Evolutionary conservation across 2,329 filamentous ascomycete genomes (phyloP).

Genomic region (Epichloe gansuensis): DNA sequence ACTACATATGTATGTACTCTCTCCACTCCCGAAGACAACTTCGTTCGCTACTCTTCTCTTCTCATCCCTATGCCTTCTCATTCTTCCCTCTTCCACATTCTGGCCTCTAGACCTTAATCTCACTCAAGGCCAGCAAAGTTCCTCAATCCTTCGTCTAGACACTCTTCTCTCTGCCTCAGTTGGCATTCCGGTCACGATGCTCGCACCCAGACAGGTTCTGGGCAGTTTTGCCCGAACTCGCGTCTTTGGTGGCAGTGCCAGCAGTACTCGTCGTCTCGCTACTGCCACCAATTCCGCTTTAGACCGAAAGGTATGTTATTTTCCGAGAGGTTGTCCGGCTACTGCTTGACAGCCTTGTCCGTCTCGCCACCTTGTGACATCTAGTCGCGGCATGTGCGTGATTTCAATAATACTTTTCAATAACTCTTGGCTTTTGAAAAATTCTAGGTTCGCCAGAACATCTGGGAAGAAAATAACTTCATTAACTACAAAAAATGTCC

Average conservation of each 20-base stretch:
- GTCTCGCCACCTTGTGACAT: not conserved
- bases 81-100: slow-evolving; percentile 4
- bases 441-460: slow-evolving; percentile 75
- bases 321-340: not conserved
- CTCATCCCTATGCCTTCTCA: slow-evolving; percentile 8
- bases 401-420: not conserved
- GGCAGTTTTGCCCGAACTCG: slow-evolving; percentile 52
- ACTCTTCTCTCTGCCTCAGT: slow-evolving; percentile 20
- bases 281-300: slow-evolving; percentile 78
- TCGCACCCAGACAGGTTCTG: slow-evolving; percentile 60
- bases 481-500: slow-evolving; percentile 99
- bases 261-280: slow-evolving; percentile 62
- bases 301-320: slow-evolving; percentile 62
- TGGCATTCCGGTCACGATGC: slow-evolving; percentile 38
- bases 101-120: slow-evolving; percentile 6
- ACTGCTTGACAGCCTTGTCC: not conserved
- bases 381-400: not conserved
- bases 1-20: slow-evolving; percentile 8
- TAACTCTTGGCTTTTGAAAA: not conserved
- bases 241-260: slow-evolving; percentile 40
- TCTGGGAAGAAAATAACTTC: slow-evolving; percentile 89
- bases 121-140: slow-evolving; percentile 12
- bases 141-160: slow-evolving; percentile 12
- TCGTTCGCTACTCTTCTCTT: slow-evolving; percentile 10
- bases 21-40: slow-evolving; percentile 11